Base-by-base conservation (phyloP, 352 stramenopile genomes). In the Globisporangium nunn region DNA sequence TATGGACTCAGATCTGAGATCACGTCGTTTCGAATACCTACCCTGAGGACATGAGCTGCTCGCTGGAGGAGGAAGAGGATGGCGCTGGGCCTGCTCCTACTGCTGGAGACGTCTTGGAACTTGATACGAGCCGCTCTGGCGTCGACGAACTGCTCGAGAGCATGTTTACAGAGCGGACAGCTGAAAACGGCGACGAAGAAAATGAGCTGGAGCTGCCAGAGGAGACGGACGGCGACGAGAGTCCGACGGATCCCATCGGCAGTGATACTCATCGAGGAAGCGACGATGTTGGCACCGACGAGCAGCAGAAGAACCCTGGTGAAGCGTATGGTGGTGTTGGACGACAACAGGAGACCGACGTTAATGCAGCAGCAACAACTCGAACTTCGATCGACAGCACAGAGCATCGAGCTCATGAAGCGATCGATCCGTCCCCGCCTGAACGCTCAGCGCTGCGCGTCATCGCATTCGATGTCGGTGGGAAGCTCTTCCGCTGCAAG, bases 401-500 rank as follows among this genome's bases (percentile, higher is more conserved):
- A 1, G 37, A 17, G 11, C 11, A 12, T 10, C 37, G 11, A 15
- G 37, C 0, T 11, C 8, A 18, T n/a, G 45, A 33, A 10, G 45
- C 18, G n/a, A 8, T n/a, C 14, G 18, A 23, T 28, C 10, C 8
- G 11, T 4, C 30, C 6, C 14, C 3, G 14, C 12, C 39, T n/a
- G 37, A 18, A 11, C n/a, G 33, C 18, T 43, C 52, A 45, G 29
- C 33, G n/a, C 30, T 66, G 11, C 57, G 61, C 1, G 59, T 79
- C 29, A 43, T 82, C 14, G 54, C 66, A 5, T 89, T 91, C 47
- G 81, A 91, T 18, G 81, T 91, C 1, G 70, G 81, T n/a, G 78
- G 81, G 2, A 80, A 64, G 29, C 50, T 87, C 11, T 91, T 91
- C 53, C 73, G 71, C 1, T 89, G 78, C 67, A 85, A 86, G 61